Evolutionary conservation across 495 filamentous ascomycete species (phyloP).

Genomic region (Letharia columbiana): DNA sequence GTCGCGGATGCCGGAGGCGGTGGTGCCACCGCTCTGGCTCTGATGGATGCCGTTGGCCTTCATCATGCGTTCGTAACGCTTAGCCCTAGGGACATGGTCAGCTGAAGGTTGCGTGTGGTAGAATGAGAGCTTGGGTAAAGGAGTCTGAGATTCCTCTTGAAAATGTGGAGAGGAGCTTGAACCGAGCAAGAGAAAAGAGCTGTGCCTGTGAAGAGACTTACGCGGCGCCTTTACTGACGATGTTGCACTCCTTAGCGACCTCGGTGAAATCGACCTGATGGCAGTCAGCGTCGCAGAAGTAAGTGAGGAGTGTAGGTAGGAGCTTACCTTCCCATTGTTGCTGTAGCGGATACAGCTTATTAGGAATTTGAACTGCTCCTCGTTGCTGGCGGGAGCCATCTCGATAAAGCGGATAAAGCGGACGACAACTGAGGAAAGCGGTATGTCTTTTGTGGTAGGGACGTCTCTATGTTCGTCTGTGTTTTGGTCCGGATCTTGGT

Average conservation of each 20-base stretch:
- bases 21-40: constrained; percentile 1
- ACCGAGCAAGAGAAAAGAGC: neutral
- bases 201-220: constrained; percentile 35
- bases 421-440: too few relatives aligned
- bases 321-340: constrained; percentile 47
- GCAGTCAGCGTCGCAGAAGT: constrained; percentile 18
- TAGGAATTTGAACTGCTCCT: constrained; percentile 55
- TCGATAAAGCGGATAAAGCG: constrained; percentile 14
- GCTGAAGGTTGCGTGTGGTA: neutral
- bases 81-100: constrained; percentile 37
- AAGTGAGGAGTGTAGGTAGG: constrained; percentile 2
- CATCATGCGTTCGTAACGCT: constrained; percentile 57
- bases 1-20: neutral
- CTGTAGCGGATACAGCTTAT: constrained; percentile 54
- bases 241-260: constrained; percentile 55
- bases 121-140: constrained; percentile 4
- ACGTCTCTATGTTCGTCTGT: too few relatives aligned
- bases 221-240: constrained; percentile 58
- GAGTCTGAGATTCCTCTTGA: neutral
- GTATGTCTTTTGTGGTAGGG: neutral
- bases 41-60: constrained; percentile 45
- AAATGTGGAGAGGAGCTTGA: neutral
- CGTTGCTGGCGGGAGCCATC: constrained; percentile 42
- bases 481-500: too few relatives aligned
- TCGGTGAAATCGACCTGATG: constrained; percentile 50